phyloP scores from a whole-genome alignment of 2,329 filamentous ascomycete species.

The Colletotrichum incanum region DNA sequence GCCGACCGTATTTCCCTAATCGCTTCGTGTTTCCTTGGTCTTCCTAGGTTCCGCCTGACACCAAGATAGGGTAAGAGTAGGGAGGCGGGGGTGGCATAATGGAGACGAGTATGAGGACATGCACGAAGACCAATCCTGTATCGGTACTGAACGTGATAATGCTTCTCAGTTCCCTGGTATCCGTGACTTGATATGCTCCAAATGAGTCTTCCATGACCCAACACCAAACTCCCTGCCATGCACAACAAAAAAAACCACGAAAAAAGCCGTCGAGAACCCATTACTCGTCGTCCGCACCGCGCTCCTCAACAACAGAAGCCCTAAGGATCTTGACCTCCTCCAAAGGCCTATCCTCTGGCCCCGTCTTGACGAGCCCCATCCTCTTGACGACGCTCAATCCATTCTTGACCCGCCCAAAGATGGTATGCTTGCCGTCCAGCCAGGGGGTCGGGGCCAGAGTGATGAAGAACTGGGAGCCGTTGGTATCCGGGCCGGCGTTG shows the following conservation, averaged over 20 bases:
- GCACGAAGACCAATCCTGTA: neutral
- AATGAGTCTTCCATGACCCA: slow-evolving; percentile 1
- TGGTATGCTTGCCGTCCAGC: slow-evolving; percentile 97
- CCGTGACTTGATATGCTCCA: slow-evolving; percentile 1
- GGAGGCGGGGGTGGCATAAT: neutral
- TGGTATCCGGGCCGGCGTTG: slow-evolving; percentile 92
- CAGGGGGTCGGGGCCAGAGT: slow-evolving; percentile 95
- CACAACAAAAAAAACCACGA: neutral
- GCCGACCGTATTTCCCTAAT: neutral
- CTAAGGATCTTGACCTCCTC: slow-evolving; percentile 86
- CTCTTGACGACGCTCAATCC: slow-evolving; percentile 89
- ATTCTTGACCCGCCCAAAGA: slow-evolving; percentile 90
- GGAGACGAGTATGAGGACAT: neutral
- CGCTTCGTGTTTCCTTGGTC: neutral
- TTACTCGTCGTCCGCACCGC: slow-evolving; percentile 55
- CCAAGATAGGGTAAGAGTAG: neutral
- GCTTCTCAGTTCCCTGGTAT: slow-evolving; percentile 9
- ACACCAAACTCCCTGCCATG: slow-evolving; percentile 41
- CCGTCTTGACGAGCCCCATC: slow-evolving; percentile 91
- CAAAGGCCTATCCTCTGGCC: slow-evolving; percentile 82
- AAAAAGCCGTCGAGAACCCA: neutral
- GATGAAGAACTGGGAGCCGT: slow-evolving; percentile 96
- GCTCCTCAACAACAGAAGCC: slow-evolving; percentile 78
- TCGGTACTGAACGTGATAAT: neutral
- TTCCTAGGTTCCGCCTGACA: neutral